Percentiles rank a stretch among this genome's conserved stretches.
These are phyloP conservation scores for Colletotrichum theobromicola DNA, from an alignment of 2,329 filamentous ascomycete species.

Conservation along the genomic window DNA sequence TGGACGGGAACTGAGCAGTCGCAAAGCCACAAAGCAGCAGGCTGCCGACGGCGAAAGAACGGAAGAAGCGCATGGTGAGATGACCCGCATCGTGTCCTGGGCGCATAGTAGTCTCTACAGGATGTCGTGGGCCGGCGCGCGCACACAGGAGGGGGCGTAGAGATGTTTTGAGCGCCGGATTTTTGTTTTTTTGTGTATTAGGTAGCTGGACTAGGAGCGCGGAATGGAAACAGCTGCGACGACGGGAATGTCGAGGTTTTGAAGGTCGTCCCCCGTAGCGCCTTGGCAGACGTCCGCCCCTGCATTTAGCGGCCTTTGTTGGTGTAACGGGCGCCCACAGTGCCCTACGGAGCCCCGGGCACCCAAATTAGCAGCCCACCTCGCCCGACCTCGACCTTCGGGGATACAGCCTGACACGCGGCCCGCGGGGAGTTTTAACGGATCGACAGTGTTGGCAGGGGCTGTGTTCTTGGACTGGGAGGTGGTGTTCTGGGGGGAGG, in stretches of 20 bases:
- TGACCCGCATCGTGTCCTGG: slow-evolving; percentile 16
- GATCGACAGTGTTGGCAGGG: not conserved
- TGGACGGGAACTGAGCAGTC: slow-evolving; percentile 18
- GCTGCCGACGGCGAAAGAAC: slow-evolving; percentile 6
- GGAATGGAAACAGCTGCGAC: not conserved
- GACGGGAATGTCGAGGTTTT: slow-evolving; percentile 13
- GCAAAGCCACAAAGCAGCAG: slow-evolving; percentile 1
- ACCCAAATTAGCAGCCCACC: not conserved
- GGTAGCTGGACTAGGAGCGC: not conserved
- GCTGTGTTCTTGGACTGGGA: not conserved
- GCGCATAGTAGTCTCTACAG: slow-evolving; percentile 11
- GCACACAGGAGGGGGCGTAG: not conserved
- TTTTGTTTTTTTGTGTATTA: not conserved
- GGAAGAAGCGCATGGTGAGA: slow-evolving; percentile 16
- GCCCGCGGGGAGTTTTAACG: slow-evolving; percentile 3
- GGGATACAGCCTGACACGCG: not conserved
- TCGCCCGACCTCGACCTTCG: not conserved
- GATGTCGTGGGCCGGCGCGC: not conserved
- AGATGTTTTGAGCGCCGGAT: not conserved
- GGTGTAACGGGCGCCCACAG: slow-evolving; percentile 5
- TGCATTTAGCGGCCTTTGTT: slow-evolving; percentile 5
- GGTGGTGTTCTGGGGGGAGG: not conserved
- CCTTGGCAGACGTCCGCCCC: slow-evolving; percentile 15
- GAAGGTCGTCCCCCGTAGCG: slow-evolving; percentile 1
- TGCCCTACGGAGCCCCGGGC: not conserved